Evolutionary conservation across 208 protist genomes (phyloP), one percentile per base, ranked within the genome.

Genomic region (Lotmaria passim): DNA sequence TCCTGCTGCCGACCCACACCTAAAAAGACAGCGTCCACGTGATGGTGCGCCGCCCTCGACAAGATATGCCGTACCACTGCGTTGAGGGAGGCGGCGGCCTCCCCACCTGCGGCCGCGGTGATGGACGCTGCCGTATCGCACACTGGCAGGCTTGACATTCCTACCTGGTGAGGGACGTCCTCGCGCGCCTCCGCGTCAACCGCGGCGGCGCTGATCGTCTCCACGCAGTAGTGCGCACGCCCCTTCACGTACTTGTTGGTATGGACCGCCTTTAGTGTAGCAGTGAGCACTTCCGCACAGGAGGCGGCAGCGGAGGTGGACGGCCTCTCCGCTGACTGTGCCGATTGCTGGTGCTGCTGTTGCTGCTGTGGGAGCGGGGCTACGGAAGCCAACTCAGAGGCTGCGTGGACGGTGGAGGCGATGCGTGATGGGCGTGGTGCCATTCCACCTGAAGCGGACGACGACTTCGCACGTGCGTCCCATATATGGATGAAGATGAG

Each of bases 401-500:
- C 30, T 2, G 53, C 17, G 1, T 59, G 53, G 4, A 19, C 15
- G 0, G 33, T 59, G 34, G 33, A 59, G 34, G 33, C 19, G 3
- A 46, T 41, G 6, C 19, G 31, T 7, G 53, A 43, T 6, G 34
- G 3, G 51, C 3, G 34, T 7, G 24, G 14, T 36, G 34, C n/a
- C 26, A 4, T 3, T 14, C 26, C 61, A 10, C 23, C 41, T 11
- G 38, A 1, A n/a, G 44, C 43, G 26, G 10, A n/a, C 21, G 3
- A 28, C 14, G 28, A 28, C 26, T 23, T 47, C 23, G 2, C 21
- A 41, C 57, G 50, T 30, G 26, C 43, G 23, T 78, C 56, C 86
- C 87, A 96, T n/a, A 78, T 69, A 57, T 96, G 89, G 6, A 87
- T 39, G 1, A 95, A 58, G 14, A 95, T 67, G 23, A 96, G 79